Percentiles rank a stretch among this genome's conserved stretches.
These are phyloP conservation scores for Fusarium secorum DNA, from an alignment of 2,329 filamentous ascomycete species.

Conservation along the genomic window DNA sequence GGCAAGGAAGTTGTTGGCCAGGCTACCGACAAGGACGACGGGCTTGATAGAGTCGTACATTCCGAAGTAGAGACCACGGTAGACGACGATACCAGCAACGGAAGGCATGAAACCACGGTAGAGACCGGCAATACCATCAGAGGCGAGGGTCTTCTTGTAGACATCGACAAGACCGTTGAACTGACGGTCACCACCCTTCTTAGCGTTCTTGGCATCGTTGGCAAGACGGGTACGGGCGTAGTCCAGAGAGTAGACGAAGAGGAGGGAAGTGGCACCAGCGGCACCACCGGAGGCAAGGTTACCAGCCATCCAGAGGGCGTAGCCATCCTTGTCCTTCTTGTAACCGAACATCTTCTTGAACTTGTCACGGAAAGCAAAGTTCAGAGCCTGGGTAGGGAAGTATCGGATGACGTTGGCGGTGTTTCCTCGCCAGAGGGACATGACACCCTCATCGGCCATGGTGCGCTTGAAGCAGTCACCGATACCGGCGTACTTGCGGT, in stretches of 20 bases:
- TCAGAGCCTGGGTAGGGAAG: conserved; percentile 99
- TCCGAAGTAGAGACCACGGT: conserved; percentile 99
- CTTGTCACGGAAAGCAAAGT: conserved; percentile 99
- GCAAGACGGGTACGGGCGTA: conserved; percentile 99
- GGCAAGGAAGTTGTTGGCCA: conserved; percentile 99
- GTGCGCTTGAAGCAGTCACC: conserved; percentile 95
- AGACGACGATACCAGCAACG: conserved; percentile 98
- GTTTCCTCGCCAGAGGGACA: conserved; percentile 99
- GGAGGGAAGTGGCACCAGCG: conserved; percentile 98
- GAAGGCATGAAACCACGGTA: conserved; percentile 99
- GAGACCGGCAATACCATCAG: conserved; percentile 98
- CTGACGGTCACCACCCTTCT: conserved; percentile 96
- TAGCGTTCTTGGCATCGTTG: conserved; percentile 99
- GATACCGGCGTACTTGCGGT: conserved; percentile 96
- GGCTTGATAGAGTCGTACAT: conserved; percentile 99
- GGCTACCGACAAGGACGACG: conserved; percentile 87
- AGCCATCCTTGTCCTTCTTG: conserved; percentile 99
- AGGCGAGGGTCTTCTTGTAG: conserved; percentile 99
- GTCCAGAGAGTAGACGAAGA: conserved; percentile 99
- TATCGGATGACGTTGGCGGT: conserved; percentile 99
- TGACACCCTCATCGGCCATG: conserved; percentile 87
- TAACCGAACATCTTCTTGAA: conserved; percentile 99
- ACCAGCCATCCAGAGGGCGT: conserved; percentile 98
- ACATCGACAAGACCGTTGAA: conserved; percentile 99
- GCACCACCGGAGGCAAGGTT: conserved; percentile 99